Evolutionary conservation across 176 grass and related monocot genomes (phyloP).

Genomic region (maize (Zea mays)): DNA sequence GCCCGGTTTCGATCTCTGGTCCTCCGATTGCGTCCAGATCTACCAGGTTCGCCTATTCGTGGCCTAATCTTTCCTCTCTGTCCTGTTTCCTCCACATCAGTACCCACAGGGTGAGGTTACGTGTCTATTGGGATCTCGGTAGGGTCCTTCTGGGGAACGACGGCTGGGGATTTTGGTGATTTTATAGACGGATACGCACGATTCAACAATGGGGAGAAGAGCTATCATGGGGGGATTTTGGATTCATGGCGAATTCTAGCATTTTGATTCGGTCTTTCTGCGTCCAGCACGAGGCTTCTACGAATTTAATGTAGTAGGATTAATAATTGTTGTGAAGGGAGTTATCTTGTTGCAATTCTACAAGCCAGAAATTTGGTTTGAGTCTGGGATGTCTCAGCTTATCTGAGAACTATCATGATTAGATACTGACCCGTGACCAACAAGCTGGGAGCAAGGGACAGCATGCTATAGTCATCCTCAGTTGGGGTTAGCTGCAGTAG

Average conservation of each 20-base stretch:
- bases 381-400: neutral
- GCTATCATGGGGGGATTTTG: neutral
- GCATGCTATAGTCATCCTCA: neutral
- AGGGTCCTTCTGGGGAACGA: neutral
- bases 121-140: neutral
- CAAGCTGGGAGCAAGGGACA: too few species aligned
- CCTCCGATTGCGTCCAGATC: neutral
- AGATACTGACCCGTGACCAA: neutral
- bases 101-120: neutral
- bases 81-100: neutral
- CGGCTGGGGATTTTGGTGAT: neutral
- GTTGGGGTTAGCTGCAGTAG: neutral
- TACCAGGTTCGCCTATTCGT: slow-evolving; percentile 22
- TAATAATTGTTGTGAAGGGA: neutral
- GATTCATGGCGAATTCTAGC: neutral
- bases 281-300: neutral
- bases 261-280: neutral
- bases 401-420: too few species aligned
- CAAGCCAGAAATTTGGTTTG: neutral
- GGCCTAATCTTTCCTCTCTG: slow-evolving; percentile 12
- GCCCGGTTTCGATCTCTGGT: neutral
- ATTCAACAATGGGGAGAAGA: neutral
- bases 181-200: neutral
- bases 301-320: neutral
- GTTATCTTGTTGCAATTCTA: neutral